phyloP scores from a whole-genome alignment of 2,329 filamentous ascomycete species.

The Albophoma yamanashiensis region DNA sequence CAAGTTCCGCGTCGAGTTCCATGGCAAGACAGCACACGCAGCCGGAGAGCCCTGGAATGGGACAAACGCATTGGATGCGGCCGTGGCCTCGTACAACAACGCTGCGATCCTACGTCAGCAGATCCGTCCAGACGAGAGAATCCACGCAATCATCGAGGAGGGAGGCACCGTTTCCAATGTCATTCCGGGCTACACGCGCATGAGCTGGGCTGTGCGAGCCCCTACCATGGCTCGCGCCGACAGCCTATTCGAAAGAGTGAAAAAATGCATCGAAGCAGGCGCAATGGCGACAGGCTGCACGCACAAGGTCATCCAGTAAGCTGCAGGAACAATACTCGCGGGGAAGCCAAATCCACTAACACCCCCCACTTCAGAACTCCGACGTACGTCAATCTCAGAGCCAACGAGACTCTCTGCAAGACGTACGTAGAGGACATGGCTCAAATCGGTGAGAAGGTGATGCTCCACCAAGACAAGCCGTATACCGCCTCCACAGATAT shows the following conservation, averaged over 20 bases:
- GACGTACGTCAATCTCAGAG: constrained; percentile 32
- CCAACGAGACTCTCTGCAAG: constrained; percentile 32
- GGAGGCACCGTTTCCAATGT: constrained; percentile 26
- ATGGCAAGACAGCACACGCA: constrained; percentile 22
- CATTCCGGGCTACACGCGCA: constrained; percentile 25
- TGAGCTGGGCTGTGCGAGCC: constrained; percentile 27
- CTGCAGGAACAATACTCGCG: background rate
- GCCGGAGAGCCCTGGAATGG: constrained; percentile 25
- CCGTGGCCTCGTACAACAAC: constrained; percentile 22
- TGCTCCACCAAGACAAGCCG: constrained; percentile 22
- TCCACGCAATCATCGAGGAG: constrained; percentile 25
- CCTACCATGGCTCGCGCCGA: constrained; percentile 18
- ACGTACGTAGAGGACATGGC: constrained; percentile 33
- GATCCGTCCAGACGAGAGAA: constrained; percentile 21
- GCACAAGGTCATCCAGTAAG: constrained; percentile 23
- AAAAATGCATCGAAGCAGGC: constrained; percentile 24
- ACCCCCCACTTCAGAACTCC: constrained; percentile 12
- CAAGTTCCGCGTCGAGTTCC: constrained; percentile 21
- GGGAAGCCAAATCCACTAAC: background rate
- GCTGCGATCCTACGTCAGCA: constrained; percentile 26
- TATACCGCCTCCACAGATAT: constrained; percentile 35
- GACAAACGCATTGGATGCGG: constrained; percentile 25
- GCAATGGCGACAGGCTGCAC: constrained; percentile 22
- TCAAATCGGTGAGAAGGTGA: constrained; percentile 22
- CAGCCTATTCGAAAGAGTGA: constrained; percentile 17